Base-by-base conservation (phyloP, 768 basidiomycete species). In the Gloeophyllum trabeum region DNA sequence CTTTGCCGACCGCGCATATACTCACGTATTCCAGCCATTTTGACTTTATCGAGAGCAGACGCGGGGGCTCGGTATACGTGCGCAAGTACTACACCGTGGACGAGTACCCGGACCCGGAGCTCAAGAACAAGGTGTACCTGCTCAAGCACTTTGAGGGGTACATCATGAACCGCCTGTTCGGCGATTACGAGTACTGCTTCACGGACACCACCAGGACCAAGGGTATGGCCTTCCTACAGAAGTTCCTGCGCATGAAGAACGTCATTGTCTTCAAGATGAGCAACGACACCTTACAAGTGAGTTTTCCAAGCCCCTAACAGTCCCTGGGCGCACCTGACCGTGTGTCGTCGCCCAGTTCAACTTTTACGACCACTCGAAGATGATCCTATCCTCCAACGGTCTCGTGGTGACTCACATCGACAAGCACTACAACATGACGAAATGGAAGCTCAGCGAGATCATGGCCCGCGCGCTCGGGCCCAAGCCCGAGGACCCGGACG, bases 191-290 rank as follows among this genome's bases (percentile, higher is more conserved):
- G 5, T 96, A 87, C 56, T 82, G 81, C 7, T 97, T 72, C 53
- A 70, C 78, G 49, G 89, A 93, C 51, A 42, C 60, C 35, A 66
- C 68, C 6, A 63, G 82, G 42, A 74, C 72, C 37, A 79, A 72
- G 52, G 92, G 92, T 18, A 91, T 98, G 90, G 86, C 87, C 51
- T 97, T 93, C 67, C 84, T 97, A 36, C 84, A 90, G 62, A 89
- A 88, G 63, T 97, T 94, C 59, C 71, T 97, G 48, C 71, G 94
- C 50, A 93, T 94, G 89, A 96, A 94, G 63, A 82, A 92, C 51
- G 90, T 93, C 38, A 93, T 97, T 47, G 82, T 97, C 24, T 99
- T 99, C 71, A 84, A 91, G 70, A 62, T 98, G 61, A 92, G 88
- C 60, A 90, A 96, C 54, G 92, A 94, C 53, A 81, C 90, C 43